A percentile compares a stretch with the other conserved stretches of the same genome.
Conservation (phyloP, 208 protist species). For the Giardia muris region DNA sequence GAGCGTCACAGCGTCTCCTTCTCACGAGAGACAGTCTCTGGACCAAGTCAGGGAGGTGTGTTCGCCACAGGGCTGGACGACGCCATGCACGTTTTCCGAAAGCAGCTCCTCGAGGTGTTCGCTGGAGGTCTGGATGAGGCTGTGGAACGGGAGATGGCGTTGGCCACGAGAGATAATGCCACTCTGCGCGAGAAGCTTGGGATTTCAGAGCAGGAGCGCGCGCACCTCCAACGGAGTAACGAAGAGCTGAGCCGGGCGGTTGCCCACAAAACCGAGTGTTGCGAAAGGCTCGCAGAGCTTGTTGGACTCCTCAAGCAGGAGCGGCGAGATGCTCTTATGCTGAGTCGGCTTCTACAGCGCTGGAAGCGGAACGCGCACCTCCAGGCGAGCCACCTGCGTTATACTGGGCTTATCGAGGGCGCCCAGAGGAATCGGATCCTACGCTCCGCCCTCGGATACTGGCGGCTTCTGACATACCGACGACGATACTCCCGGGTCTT, state of each 20-base stretch:
- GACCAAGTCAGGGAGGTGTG: neutral
- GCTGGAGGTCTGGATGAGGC: neutral
- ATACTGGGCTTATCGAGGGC: neutral
- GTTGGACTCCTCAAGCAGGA: neutral
- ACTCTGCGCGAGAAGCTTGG: neutral
- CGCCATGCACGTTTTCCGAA: constrained; percentile 11
- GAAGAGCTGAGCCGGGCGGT: neutral
- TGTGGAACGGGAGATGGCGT: neutral
- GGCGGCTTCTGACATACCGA: neutral
- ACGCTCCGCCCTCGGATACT: neutral
- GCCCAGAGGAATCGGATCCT: neutral
- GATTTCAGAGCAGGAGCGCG: neutral
- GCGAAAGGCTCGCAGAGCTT: neutral
- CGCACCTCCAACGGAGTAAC: neutral
- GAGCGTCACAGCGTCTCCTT: neutral
- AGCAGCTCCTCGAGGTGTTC: neutral
- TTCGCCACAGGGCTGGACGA: neutral
- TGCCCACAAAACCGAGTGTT: neutral
- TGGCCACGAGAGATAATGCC: neutral
- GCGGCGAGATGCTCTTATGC: neutral
- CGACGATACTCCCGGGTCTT: neutral
- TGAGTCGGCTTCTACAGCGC: neutral
- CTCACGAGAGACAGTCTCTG: neutral
- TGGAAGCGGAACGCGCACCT: neutral
- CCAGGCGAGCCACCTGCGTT: neutral